Evolutionary conservation across 2,329 filamentous ascomycete genomes (phyloP), one percentile per base, ranked within the genome.

Genomic region (Fusarium virguliforme): DNA sequence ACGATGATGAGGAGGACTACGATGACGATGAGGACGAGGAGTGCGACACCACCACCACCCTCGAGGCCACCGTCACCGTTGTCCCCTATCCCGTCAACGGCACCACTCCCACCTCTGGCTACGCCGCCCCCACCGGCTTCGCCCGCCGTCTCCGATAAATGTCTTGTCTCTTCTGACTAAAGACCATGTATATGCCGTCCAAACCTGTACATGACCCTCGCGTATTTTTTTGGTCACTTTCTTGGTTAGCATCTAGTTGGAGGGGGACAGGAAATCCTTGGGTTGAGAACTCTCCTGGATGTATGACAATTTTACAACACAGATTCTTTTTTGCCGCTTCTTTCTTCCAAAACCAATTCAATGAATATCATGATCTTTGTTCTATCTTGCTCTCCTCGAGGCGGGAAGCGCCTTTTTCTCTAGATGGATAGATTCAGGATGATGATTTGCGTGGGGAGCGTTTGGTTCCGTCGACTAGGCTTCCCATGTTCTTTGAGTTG

Each of bases 71-170:
- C 37, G 78, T 81, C 65, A 81, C 81, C 59, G 79, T 81, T 64
- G 75, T 83, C 65, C 84, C 84, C 70, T 84, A 80, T 79, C 84
- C 84, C 55, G 78, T 75, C 57, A 76, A 77, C 69, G 74, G 67
- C 71, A 82, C 82, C 79, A 78, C 78, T 64, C 81, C 82, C 55
- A 68, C 79, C 51, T 67, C 75, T 67, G 80, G 80, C 56, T 76
- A 72, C 37, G 76, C 79, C 38, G 67, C 68, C 41, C 79, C 82
- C 64, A 79, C 81, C 60, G 82, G 81, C 69, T 79, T 78, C 71
- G 75, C 76, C 62, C 75, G 76, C 62, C 76, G 79, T 61, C 74
- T 76, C 71, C 79, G 76, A 65, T 81, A 79, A 73, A 72, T 69
- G 65, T 64, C 54, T 61, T 46, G 43, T 18, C 18, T 18, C 18